Base-by-base conservation (phyloP, 441 rosid species). In the Adansonia madagascariensis region DNA sequence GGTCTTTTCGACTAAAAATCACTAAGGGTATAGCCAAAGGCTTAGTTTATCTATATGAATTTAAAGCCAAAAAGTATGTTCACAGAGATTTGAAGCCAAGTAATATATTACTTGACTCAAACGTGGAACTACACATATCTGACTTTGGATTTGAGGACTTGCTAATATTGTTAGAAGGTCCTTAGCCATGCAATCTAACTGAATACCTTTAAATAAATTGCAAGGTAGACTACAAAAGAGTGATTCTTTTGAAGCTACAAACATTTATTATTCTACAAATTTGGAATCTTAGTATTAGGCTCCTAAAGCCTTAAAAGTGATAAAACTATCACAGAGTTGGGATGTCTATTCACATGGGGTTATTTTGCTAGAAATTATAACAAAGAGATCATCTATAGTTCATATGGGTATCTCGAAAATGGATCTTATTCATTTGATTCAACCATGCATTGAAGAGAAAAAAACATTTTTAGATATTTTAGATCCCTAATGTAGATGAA, bases 311-410 rank as follows among this genome's bases (percentile, higher is more conserved):
- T 82, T 89, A 53, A 96, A 91, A 85, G 86, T 84, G 69, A 88
- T 94, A 69, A 96, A 94, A 84, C 97, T 97, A 8, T 96, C 98
- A 6, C 98, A 96, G 82, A 96, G 92, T 82, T 96, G 99, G 99
- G 99, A 96, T 84, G 88, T 93, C 4, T 96, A 94, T 89, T 92
- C 99, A 4, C 94, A 79, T n/a, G 98, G 99, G 22, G 93, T 94
- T 75, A 90, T 96, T 77, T 77, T 96, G 57, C 87, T 96, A 44
- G 99, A 92, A 83, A 75, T 94, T 89, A 89, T 96, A 63, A 87
- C 94, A 0, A 97, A 98, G 78, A 90, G 86, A 82, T 81, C 78
- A 9, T 91, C 97, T 0, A 66, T 87, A 6, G 80, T 94, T 14
- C 89, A 85, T 31, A 86, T 90, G 15, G 98, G 93, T 18, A 74